Conservation (phyloP, 2,329 filamentous ascomycete genomes). For the Pestalotiopsis sp. region DNA sequence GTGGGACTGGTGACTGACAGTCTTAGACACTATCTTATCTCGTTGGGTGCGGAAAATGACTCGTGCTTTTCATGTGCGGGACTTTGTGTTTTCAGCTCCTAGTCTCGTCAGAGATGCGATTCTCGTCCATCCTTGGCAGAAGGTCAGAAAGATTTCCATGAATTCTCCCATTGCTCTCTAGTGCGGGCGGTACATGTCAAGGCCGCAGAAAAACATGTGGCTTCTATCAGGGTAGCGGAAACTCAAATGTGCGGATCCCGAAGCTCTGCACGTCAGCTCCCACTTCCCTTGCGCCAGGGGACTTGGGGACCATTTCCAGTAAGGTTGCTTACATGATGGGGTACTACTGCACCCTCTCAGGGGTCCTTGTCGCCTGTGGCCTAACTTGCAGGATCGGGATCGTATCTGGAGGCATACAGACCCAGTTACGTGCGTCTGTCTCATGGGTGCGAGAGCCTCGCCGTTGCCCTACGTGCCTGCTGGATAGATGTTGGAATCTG, state of each 20-base stretch:
- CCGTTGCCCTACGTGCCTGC: not conserved
- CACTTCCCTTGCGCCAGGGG: too few species aligned
- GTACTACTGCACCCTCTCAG: not conserved
- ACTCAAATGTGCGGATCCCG: not conserved
- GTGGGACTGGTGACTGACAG: not conserved
- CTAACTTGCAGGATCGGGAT: not conserved
- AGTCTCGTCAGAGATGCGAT: not conserved
- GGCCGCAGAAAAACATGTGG: not conserved
- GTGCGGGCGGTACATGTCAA: not conserved
- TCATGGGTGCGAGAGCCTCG: not conserved
- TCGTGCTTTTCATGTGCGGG: not conserved
- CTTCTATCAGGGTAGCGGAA: not conserved
- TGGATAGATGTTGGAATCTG: not conserved
- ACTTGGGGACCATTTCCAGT: not conserved
- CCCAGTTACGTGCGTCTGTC: not conserved
- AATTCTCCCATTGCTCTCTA: not conserved
- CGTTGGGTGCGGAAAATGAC: not conserved
- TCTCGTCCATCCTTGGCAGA: not conserved
- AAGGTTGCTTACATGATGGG: not conserved
- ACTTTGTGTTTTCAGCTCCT: not conserved
- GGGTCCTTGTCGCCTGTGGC: not conserved
- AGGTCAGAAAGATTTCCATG: not conserved
- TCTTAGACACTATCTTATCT: not conserved
- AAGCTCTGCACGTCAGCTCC: not conserved
- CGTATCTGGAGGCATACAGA: not conserved